These are phyloP conservation scores for Phytophthora megakarya DNA, from an alignment of 352 stramenopile species.

Conservation along the genomic window DNA sequence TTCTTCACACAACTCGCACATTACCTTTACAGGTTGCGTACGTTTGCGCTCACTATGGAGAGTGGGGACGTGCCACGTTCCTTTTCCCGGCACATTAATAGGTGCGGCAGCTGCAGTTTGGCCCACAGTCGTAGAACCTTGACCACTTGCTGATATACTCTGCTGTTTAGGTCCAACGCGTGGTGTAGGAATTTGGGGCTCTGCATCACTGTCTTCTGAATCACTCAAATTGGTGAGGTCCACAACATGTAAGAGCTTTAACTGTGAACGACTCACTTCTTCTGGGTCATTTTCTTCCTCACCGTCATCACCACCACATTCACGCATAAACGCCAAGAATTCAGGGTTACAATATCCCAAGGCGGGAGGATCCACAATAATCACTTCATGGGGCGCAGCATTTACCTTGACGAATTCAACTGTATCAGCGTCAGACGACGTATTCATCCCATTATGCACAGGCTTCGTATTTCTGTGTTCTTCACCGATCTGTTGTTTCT, in stretches of 20 bases:
- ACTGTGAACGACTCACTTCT: constrained; percentile 32
- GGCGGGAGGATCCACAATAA: constrained; percentile 22
- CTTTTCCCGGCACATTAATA: constrained; percentile 7
- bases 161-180: not conserved
- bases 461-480: constrained; percentile 11
- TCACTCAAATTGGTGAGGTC: constrained; percentile 68
- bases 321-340: constrained; percentile 56
- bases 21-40: constrained; percentile 43
- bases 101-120: not conserved
- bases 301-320: constrained; percentile 46
- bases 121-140: not conserved
- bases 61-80: constrained; percentile 26
- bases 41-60: constrained; percentile 30
- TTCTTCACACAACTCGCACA: constrained; percentile 67
- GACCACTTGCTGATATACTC: not conserved
- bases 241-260: constrained; percentile 59
- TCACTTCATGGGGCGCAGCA: constrained; percentile 8
- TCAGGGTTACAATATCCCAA: constrained; percentile 47
- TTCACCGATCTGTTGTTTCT: constrained; percentile 18
- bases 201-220: constrained; percentile 45
- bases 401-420: constrained; percentile 15
- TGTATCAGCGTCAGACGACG: constrained; percentile 7
- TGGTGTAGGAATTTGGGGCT: constrained; percentile 23
- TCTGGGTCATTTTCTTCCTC: constrained; percentile 49
- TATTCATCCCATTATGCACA: not conserved